Conservation (phyloP, 1,284 basidiomycete genomes). For the Ceratobasidium sp. region DNA sequence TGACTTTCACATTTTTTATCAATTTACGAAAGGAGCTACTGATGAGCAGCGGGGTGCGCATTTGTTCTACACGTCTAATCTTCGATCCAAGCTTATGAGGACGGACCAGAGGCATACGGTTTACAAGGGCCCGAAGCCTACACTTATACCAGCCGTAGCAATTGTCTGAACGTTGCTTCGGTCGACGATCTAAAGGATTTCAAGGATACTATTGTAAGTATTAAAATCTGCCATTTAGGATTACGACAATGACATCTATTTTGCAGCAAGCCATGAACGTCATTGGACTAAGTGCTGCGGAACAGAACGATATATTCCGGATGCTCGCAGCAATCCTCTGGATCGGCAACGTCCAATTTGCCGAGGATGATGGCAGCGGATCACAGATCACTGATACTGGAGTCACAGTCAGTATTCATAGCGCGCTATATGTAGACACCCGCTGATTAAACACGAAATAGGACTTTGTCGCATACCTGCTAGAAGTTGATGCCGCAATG, state of each 20-base stretch:
- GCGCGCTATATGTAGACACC: background rate
- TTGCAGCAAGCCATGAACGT: slow-evolving; percentile 88
- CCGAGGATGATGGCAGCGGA: slow-evolving; percentile 87
- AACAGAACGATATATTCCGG: slow-evolving; percentile 93
- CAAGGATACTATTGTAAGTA: slow-evolving; percentile 80
- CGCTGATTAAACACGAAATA: background rate
- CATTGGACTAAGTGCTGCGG: slow-evolving; percentile 83
- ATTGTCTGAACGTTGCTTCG: slow-evolving; percentile 89
- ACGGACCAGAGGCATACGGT: slow-evolving; percentile 94
- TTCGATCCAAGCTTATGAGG: background rate
- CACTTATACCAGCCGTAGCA: slow-evolving; percentile 89
- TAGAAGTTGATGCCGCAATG: slow-evolving; percentile 82
- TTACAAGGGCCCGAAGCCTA: slow-evolving; percentile 98
- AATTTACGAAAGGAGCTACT: slow-evolving; percentile 96
- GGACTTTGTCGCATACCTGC: slow-evolving; percentile 94
- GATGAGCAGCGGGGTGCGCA: slow-evolving; percentile 81
- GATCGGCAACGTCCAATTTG: slow-evolving; percentile 95
- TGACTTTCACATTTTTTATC: slow-evolving; percentile 99
- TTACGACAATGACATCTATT: background rate
- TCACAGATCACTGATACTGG: slow-evolving; percentile 80
- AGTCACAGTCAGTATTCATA: slow-evolving; percentile 60
- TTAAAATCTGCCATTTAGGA: background rate
- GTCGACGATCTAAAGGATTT: slow-evolving; percentile 93
- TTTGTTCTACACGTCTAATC: background rate
- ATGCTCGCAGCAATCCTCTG: slow-evolving; percentile 94